These are phyloP conservation scores for Articulospora tetracladia DNA, from an alignment of 495 filamentous ascomycete genomes.

Conservation along the genomic window DNA sequence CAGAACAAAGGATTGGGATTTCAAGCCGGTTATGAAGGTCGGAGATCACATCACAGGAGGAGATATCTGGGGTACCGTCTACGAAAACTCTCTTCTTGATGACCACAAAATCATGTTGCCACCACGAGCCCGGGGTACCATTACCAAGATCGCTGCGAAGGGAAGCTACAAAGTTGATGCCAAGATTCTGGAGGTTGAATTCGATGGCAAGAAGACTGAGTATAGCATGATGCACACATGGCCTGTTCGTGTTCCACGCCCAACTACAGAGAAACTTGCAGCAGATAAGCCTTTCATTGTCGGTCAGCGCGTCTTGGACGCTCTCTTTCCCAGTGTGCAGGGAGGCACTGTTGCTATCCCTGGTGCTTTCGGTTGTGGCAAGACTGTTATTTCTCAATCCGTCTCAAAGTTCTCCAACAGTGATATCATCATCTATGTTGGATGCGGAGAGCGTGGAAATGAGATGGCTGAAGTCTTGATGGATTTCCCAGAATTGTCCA, in stretches of 20 bases:
- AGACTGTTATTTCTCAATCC: conserved; percentile 97
- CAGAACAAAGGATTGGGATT: conserved; percentile 91
- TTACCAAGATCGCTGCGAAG: conserved; percentile 82
- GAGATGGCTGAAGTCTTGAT: conserved; percentile 99
- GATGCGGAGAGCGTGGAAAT: conserved; percentile 96
- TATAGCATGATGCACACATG: conserved; percentile 98
- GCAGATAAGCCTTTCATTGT: conserved; percentile 89
- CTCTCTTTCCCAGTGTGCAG: conserved; percentile 96
- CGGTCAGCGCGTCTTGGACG: conserved; percentile 92
- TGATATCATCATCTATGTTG: conserved; percentile 98
- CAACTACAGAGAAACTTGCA: conserved; percentile 82
- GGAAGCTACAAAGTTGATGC: conserved; percentile 93
- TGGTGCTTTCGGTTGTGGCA: conserved; percentile 97
- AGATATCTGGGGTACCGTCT: conserved; percentile 89
- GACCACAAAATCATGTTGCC: conserved; percentile 96
- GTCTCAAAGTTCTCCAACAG: conserved; percentile 99
- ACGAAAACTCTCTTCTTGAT: conserved; percentile 92
- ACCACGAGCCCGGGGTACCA: conserved; percentile 83
- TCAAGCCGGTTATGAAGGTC: conserved; percentile 83
- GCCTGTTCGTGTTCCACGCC: conserved; percentile 96
- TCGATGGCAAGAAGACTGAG: conserved; percentile 90
- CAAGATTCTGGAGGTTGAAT: conserved; percentile 94
- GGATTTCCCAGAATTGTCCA: conserved; percentile 97
- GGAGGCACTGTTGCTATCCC: conserved; percentile 98
- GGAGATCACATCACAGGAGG: conserved; percentile 96